Conservation (phyloP, 1,284 basidiomycete species). For the Trichosporon inkin region DNA sequence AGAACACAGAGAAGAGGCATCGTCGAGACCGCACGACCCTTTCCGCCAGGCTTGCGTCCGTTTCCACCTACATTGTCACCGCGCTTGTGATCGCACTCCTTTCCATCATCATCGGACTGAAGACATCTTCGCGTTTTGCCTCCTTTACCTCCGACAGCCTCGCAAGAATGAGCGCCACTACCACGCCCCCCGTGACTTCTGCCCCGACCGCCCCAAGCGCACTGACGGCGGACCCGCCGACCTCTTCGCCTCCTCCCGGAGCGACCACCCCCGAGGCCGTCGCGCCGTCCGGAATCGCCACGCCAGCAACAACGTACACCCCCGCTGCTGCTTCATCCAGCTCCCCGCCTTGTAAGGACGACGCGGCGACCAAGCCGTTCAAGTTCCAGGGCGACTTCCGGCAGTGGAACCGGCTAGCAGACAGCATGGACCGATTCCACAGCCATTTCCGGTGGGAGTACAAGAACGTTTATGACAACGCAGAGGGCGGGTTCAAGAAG, state of each 20-base stretch:
- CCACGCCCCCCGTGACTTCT: too few species aligned
- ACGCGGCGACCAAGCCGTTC: neutral
- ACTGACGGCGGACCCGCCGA: too few species aligned
- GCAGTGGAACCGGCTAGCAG: constrained; percentile 36
- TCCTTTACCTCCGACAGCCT: neutral
- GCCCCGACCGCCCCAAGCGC: too few species aligned
- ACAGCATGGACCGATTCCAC: constrained; percentile 45
- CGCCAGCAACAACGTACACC: neutral
- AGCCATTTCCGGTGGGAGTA: constrained; percentile 44
- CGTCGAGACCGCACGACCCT: neutral
- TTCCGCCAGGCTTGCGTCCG: neutral
- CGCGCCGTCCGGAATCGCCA: neutral
- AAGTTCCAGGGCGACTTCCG: constrained; percentile 3
- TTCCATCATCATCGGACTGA: neutral
- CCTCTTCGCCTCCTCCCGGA: too few species aligned
- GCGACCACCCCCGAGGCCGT: neutral
- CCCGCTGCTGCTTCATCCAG: neutral
- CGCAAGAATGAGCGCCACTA: neutral
- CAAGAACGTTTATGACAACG: constrained; percentile 50
- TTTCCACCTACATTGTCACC: neutral
- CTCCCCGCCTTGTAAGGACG: neutral
- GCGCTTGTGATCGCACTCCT: constrained; percentile 5
- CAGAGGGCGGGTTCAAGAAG: constrained; percentile 56
- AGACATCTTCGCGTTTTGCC: neutral
- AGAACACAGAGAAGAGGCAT: neutral